Evolutionary conservation across 2,329 filamentous ascomycete genomes (phyloP).

Genomic region (Calonectria pteridis): DNA sequence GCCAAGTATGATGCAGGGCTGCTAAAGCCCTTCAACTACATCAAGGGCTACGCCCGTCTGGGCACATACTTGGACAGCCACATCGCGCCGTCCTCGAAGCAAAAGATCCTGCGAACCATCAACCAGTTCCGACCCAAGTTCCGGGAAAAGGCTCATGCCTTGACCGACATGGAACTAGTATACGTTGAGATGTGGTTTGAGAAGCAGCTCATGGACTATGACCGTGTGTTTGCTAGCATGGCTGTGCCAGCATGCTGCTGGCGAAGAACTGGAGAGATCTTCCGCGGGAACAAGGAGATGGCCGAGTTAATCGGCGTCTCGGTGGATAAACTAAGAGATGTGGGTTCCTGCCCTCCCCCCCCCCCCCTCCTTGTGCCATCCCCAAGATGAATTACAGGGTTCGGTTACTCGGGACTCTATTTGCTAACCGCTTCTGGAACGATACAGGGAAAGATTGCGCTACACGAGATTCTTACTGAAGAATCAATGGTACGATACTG

Average conservation of each 20-base stretch:
- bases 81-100: slow-evolving; percentile 83
- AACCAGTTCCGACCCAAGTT: slow-evolving; percentile 97
- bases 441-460: slow-evolving; percentile 85
- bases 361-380: slow-evolving; percentile 16
- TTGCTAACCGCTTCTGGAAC: slow-evolving; percentile 33
- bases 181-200: slow-evolving; percentile 99
- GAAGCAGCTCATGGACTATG: slow-evolving; percentile 95
- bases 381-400: background rate
- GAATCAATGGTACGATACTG: slow-evolving; percentile 96
- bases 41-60: slow-evolving; percentile 92
- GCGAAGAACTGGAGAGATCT: slow-evolving; percentile 96
- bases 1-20: slow-evolving; percentile 97
- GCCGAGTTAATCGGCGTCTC: slow-evolving; percentile 94
- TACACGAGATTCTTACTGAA: slow-evolving; percentile 96
- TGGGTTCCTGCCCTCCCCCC: slow-evolving; percentile 61
- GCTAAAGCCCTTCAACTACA: slow-evolving; percentile 97
- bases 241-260: slow-evolving; percentile 98
- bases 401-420: background rate
- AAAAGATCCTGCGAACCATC: slow-evolving; percentile 91
- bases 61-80: slow-evolving; percentile 93
- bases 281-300: slow-evolving; percentile 98
- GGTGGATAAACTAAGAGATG: slow-evolving; percentile 90
- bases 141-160: slow-evolving; percentile 89
- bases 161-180: slow-evolving; percentile 95
- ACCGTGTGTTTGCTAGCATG: slow-evolving; percentile 98